Evolutionary conservation across 768 basidiomycete species (phyloP), one percentile per base, ranked within the genome.

Genomic region (Agrocybe chaxingu): DNA sequence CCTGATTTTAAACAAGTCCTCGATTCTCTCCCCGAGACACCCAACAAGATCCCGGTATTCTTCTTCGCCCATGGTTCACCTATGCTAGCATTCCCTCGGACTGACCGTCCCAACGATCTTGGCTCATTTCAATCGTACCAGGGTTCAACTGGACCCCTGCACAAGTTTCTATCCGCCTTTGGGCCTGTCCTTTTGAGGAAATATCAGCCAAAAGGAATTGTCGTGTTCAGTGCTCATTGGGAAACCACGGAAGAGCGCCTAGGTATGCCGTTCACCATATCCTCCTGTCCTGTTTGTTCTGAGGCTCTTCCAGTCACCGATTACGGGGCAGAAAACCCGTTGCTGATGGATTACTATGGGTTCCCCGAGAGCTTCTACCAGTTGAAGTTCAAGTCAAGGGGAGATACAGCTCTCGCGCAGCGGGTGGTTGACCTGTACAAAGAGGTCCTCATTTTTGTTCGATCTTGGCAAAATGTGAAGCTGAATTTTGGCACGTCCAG

Each of bases 151-250:
- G 81, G 85, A 0, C 75, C 78, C 1, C 68, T 87, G 12, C 79
- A 77, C 1, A 58, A 60, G 9, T 91, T 90, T 63, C 64, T 89
- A 56, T 70, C 67, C 39, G 71, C 83, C 50, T 88, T 90, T 66
- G 87, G 87, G 0, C 80, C 82, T 1, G 71, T 70, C 0, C 62
- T 89, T 29, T 57, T 89, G 37, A 60, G 77, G 49, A 90, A 89
- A 64, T 92, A 92, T 66, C 73, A 80, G 42, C 88, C 88, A 2
- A 84, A 81, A 60, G 88, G 78, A n/a, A 84, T 89, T 46, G 79
- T 91, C 4, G 87, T 90, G 1, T 89, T 90, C 69, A 87, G 84
- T 54, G 89, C 89, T 8, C 89, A 91, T 59, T 91, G 87, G 87
- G 89, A 92, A 62, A 84, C 86, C 1, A 45, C 50, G 8, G 74